Evolutionary conservation across 2,329 filamentous ascomycete genomes (phyloP).

Genomic region (Emergomyces africanus): DNA sequence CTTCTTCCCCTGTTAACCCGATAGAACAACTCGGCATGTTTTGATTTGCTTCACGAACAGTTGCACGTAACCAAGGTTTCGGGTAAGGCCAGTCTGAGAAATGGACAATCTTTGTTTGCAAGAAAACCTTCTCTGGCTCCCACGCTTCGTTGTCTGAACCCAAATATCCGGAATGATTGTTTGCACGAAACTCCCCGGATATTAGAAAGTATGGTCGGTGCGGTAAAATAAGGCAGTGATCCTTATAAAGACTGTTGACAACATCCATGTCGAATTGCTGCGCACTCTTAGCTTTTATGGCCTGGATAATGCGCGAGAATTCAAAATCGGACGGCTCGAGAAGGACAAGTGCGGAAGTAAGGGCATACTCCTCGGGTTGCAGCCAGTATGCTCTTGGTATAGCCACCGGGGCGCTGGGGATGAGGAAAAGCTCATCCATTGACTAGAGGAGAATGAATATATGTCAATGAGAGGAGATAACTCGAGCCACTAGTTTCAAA

Average conservation of each 20-base stretch:
- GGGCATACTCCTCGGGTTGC: constrained; percentile 12
- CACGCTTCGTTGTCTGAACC: not conserved
- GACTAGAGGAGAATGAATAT: not conserved
- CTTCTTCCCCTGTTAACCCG: not conserved
- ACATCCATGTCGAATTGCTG: not conserved
- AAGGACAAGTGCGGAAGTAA: not conserved
- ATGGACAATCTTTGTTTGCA: not conserved
- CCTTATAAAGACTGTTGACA: not conserved
- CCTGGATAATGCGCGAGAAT: not conserved
- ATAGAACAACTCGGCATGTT: not conserved
- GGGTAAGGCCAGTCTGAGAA: not conserved
- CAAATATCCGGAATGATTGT: not conserved
- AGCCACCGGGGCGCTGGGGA: constrained; percentile 45
- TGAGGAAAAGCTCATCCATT: constrained; percentile 55
- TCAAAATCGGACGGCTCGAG: not conserved
- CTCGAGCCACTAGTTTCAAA: not conserved
- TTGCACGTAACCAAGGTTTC: not conserved
- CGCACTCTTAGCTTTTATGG: not conserved
- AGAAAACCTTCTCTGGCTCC: not conserved
- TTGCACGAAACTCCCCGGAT: not conserved
- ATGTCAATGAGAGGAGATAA: not conserved
- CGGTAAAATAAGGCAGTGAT: not conserved
- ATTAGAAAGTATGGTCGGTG: not conserved
- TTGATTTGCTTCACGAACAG: not conserved
- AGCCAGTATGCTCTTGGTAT: constrained; percentile 60